Evolutionary conservation across 768 basidiomycete genomes (phyloP), one percentile per base, ranked within the genome.

Genomic region (Tephrocybe sp.): DNA sequence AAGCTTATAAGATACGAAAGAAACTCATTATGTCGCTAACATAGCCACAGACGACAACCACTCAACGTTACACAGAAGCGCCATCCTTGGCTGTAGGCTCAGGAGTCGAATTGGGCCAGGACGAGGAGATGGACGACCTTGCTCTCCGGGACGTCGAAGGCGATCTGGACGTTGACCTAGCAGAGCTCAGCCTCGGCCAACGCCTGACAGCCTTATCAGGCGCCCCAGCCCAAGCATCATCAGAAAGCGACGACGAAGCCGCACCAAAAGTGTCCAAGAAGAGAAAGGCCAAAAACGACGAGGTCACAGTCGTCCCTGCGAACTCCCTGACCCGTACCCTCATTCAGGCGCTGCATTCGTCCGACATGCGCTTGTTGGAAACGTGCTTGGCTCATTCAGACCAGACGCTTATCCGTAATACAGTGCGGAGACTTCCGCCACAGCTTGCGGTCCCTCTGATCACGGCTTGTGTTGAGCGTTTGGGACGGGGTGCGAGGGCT

Each of bases 261-360:
- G 55, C 32, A 57, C 58, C 51, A 32, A 58, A 59, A 36, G 62
- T 59, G 20, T 53, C 60, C 32, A 74, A 67, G 59, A 67, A 65
- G 52, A 72, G 69, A 55, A 70, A 62, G 53, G 54, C 55, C 20
- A 65, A 67, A 37, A 38, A 61, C n/a, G 38, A 39, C 18, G 71
- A 73, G 11, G 62, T 65, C 7, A 62, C 74, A n/a, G 67, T 77
- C 34, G 74, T 85, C 17, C 90, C 94, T 32, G 84, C 92, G 1
- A 84, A 86, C 57, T 95, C 96, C 0, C 79, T 98, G 53, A 92
- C 96, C 23, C 86, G 93, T 49, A 95, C 96, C 23, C 78, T 99
- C 43, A 90, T 96, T 51, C 97, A 99, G 71, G 96, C 97, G 0
- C 72, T 99, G 23, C 97, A 99, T 66, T 98, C 97, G 1, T 87